A percentile compares a stretch with the other conserved stretches of the same genome.
Evolutionary conservation across 164 flowering plant genomes (phyloP).

Genomic region (Warburgia ugandensis): DNA sequence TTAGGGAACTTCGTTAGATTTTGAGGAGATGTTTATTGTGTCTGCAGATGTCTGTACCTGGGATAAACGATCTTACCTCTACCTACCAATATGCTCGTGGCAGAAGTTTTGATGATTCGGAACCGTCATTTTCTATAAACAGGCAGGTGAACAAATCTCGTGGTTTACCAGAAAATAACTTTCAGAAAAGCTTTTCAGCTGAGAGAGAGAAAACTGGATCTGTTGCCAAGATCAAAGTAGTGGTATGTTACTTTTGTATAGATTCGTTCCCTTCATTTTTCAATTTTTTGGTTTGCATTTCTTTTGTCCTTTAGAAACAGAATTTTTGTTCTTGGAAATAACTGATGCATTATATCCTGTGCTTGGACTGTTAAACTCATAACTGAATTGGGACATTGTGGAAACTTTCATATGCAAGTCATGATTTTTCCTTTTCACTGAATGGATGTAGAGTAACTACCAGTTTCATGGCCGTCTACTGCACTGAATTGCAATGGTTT

Average conservation of each 20-base stretch:
- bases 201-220: conserved; percentile 61
- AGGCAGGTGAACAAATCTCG: conserved; percentile 39
- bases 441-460: too few species aligned
- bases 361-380: too few species aligned
- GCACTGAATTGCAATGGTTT: too few species aligned
- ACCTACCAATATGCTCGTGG: conserved; percentile 42
- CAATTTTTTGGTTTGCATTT: not conserved
- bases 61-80: conserved; percentile 32
- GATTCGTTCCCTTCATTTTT: not conserved
- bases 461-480: too few species aligned
- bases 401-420: too few species aligned
- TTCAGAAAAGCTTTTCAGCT: conserved; percentile 38
- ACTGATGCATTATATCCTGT: too few species aligned
- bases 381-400: too few species aligned
- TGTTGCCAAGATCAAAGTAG: conserved; percentile 90
- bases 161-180: conserved; percentile 43
- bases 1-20: not conserved
- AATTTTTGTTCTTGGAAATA: too few species aligned
- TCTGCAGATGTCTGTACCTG: conserved; percentile 44
- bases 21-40: not conserved
- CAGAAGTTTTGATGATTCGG: conserved; percentile 78
- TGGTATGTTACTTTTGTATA: conserved; percentile 38
- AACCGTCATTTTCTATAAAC: conserved; percentile 32
- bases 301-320: too few species aligned
- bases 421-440: too few species aligned